Evolutionary conservation across 2,329 filamentous ascomycete genomes (phyloP).

Genomic region (Catunica adiposa): DNA sequence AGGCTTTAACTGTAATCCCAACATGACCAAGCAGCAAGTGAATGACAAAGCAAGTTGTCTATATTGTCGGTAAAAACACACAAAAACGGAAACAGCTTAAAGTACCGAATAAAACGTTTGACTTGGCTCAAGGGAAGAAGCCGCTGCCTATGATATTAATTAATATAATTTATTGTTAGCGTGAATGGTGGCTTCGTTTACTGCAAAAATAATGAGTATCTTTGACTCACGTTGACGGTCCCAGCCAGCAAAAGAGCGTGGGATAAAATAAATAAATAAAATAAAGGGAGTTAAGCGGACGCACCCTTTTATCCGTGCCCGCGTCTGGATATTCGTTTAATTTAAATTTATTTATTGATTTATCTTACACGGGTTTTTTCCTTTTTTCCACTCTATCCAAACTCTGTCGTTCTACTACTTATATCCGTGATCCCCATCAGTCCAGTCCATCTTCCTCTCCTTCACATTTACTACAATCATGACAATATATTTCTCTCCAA

Average conservation of each 20-base stretch:
- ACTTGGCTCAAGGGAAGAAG: not conserved
- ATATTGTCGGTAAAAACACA: not conserved
- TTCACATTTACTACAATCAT: constrained; percentile 5
- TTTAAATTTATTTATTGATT: not conserved
- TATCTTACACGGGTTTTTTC: not conserved
- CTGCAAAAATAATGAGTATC: not conserved
- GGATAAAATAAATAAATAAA: too few species aligned
- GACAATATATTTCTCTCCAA: not conserved
- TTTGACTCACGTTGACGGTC: not conserved
- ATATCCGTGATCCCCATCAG: not conserved
- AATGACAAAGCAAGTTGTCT: not conserved
- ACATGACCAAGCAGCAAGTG: not conserved
- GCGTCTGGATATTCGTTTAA: not conserved
- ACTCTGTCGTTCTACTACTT: not conserved
- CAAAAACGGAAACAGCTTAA: not conserved
- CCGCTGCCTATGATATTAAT: not conserved
- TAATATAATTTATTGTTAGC: too few species aligned
- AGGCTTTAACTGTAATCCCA: not conserved
- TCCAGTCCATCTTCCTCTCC: not conserved
- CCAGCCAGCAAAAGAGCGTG: not conserved
- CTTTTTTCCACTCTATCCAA: not conserved
- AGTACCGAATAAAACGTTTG: not conserved
- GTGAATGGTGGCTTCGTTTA: not conserved
- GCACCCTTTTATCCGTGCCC: too few species aligned
- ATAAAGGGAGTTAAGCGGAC: too few species aligned